Evolutionary conservation across 306 rosid genomes (phyloP), one percentile per base, ranked within the genome.

Genomic region (Prunus dulcis): DNA sequence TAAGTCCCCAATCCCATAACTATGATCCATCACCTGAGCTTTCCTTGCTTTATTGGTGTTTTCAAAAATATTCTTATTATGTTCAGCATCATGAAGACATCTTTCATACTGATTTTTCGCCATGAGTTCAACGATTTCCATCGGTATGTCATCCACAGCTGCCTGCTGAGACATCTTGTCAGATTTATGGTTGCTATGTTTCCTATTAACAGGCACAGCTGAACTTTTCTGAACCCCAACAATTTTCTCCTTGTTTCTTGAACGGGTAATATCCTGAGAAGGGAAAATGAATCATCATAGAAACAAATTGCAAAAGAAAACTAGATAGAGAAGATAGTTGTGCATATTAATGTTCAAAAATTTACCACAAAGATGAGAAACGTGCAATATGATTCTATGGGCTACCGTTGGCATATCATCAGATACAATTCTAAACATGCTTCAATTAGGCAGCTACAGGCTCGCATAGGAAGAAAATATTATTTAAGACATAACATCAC

Each of bases 91-190:
- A 30, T 84, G 89, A 76, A 85, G 95, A 78, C 85, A 76, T 80
- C 98, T 91, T 87, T 92, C 97, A 23, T 89, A 91, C 83, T 93
- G 97, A 87, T 87, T 82, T 87, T 77, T 89, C 0, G 98, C 98
- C 97, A 96, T 80, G 71, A 92, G 91, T 83, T 96, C 99, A 38
- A 92, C 96, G 68, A 96, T 91, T 81, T 95, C 99, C 98, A 89
- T 92, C 28, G 96, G 98, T 64, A 92, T 89, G 78, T 88, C 99
- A 83, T 96, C 98, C 18, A 55, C 75, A 73, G 87, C 71, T 69
- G 91, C 97, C 25, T 80, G 79, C 72, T 92, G 92, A 69, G 93
- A 78, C 61, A 46, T 83, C 72, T 66, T 56, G 73, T 84, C 88
- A 52, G 76, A 51, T 72, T 81, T 80, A 69, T 80, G 87, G 60